These are phyloP conservation scores for Metschnikowia cubensis DNA, from an alignment of 805 yeast species.

Conservation along the genomic window DNA sequence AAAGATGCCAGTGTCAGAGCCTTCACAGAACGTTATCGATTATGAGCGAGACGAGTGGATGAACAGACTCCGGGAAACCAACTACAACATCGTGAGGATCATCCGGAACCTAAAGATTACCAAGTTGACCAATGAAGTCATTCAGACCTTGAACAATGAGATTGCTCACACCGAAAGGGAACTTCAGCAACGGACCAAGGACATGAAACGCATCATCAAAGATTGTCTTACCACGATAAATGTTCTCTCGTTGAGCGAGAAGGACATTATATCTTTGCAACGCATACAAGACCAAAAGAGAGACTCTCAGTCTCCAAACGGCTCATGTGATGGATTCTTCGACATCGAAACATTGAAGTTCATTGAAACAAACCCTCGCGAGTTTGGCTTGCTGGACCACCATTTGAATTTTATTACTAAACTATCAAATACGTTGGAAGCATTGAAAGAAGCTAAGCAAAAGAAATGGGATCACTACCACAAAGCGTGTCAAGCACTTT, in stretches of 20 bases:
- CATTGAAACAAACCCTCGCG: conserved; percentile 33
- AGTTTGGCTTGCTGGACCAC: conserved; percentile 36
- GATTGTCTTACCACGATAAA: conserved; percentile 26
- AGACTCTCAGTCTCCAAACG: conserved; percentile 6
- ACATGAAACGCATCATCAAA: conserved; percentile 22
- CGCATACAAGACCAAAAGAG: conserved; percentile 19
- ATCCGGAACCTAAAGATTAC: conserved; percentile 35
- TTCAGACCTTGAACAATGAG: conserved; percentile 22
- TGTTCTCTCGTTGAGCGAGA: conserved; percentile 28
- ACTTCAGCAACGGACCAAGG: conserved; percentile 20
- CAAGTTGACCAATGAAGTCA: conserved; percentile 31
- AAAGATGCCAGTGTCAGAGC: conserved; percentile 2
- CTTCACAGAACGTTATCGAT: background rate
- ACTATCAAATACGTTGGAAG: conserved; percentile 29
- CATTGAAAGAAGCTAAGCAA: conserved; percentile 32
- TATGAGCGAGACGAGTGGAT: conserved; percentile 16
- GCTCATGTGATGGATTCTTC: conserved; percentile 28
- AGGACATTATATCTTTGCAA: conserved; percentile 32
- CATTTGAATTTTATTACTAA: conserved; percentile 32
- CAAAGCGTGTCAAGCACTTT: conserved; percentile 44
- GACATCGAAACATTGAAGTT: conserved; percentile 37
- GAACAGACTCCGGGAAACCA: conserved; percentile 31
- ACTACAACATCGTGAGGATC: conserved; percentile 34
- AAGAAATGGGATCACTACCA: conserved; percentile 33
- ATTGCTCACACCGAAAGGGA: conserved; percentile 27